phyloP scores from a whole-genome alignment of 805 yeast genomes.

The Teunomyces atbi region DNA sequence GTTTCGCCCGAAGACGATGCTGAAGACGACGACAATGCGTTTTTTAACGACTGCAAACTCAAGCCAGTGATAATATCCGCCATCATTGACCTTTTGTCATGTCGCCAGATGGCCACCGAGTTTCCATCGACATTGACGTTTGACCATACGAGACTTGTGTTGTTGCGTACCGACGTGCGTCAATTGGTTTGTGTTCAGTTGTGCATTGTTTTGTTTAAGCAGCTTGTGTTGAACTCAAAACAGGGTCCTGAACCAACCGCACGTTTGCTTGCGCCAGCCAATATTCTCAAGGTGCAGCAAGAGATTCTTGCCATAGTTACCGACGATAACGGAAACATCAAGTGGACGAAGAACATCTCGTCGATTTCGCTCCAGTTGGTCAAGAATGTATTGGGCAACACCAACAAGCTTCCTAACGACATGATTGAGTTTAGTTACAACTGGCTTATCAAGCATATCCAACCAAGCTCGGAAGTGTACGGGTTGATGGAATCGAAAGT shows the following conservation, averaged over 20 bases:
- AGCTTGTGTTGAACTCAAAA: constrained; percentile 43
- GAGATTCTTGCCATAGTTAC: constrained; percentile 78
- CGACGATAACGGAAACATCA: constrained; percentile 81
- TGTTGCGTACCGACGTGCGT: constrained; percentile 80
- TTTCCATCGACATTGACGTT: constrained; percentile 83
- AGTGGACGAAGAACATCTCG: constrained; percentile 84
- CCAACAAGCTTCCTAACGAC: constrained; percentile 33
- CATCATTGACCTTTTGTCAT: constrained; percentile 64
- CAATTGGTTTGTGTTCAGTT: constrained; percentile 79
- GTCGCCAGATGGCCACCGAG: constrained; percentile 76
- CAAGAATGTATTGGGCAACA: constrained; percentile 31
- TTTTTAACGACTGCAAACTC: constrained; percentile 16
- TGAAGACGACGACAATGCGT: constrained; percentile 12
- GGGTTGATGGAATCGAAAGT: constrained; percentile 69
- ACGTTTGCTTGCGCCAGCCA: constrained; percentile 29
- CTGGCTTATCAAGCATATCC: constrained; percentile 85
- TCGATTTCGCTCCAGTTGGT: constrained; percentile 68
- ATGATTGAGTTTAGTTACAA: constrained; percentile 61
- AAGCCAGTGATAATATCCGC: constrained; percentile 47
- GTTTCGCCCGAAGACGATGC: background rate
- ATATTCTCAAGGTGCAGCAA: constrained; percentile 52
- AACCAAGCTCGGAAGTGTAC: constrained; percentile 76
- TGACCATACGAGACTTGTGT: constrained; percentile 76
- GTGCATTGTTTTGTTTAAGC: constrained; percentile 70
- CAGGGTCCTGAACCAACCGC: constrained; percentile 19